A percentile compares a stretch with the other conserved stretches of the same genome.
Conservation (phyloP, 768 basidiomycete species). For the Mrakia frigida region DNA sequence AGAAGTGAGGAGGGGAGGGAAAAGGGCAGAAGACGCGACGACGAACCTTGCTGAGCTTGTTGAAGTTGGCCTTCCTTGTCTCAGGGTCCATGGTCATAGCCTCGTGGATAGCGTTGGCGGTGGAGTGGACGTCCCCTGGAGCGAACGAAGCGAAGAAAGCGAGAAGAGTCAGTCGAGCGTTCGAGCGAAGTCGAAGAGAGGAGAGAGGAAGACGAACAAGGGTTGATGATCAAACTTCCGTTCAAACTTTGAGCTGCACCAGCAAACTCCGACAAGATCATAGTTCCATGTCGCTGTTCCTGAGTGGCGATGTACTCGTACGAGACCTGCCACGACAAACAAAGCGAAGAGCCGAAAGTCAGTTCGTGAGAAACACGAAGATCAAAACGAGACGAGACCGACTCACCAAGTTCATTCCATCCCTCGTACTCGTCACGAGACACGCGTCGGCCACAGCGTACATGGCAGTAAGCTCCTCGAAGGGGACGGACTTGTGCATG, state of each 20-base stretch:
- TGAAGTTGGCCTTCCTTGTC: conserved; percentile 82
- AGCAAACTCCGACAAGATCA: conserved; percentile 98
- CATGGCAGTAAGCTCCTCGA: conserved; percentile 94
- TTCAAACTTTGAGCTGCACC: conserved; percentile 89
- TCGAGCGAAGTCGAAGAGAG: conserved; percentile 34
- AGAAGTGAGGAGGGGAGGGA: too few species aligned
- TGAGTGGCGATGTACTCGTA: conserved; percentile 99
- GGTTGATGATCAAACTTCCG: conserved; percentile 94
- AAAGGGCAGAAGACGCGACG: neutral
- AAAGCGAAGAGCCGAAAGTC: neutral
- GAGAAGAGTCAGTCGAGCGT: neutral
- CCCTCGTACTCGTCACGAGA: conserved; percentile 86
- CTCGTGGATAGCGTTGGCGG: conserved; percentile 93
- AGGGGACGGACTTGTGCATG: conserved; percentile 57
- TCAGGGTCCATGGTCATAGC: conserved; percentile 83
- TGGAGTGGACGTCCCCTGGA: conserved; percentile 85
- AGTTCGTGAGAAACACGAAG: neutral
- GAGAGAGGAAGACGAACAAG: conserved; percentile 44
- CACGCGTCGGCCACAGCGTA: conserved; percentile 96
- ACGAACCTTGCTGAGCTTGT: conserved; percentile 79
- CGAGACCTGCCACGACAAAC: conserved; percentile 65
- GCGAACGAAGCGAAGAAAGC: neutral
- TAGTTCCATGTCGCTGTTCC: conserved; percentile 82
- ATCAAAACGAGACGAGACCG: conserved; percentile 1
- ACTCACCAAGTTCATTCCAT: conserved; percentile 97